Evolutionary conservation across 2,329 filamentous ascomycete species (phyloP), one percentile per base, ranked within the genome.

Genomic region (Venturia asperata): DNA sequence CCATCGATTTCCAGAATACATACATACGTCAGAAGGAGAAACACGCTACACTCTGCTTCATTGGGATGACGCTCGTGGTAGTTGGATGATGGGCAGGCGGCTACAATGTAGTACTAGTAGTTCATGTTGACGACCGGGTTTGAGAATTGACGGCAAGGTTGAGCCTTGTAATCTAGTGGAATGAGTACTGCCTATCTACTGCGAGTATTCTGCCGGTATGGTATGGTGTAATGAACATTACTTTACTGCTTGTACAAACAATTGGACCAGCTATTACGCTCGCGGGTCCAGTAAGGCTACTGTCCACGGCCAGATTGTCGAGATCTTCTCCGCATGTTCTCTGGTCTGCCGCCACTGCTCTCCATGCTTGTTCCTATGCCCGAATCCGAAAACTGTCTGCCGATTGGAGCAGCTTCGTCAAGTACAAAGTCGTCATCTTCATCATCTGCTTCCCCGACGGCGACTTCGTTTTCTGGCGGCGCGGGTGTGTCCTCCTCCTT

Each of bases 351-450:
- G 10, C 47, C 39, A 56, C 72, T 70, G 64, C 77, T 78, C 69
- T 81, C 79, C 70, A 81, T 68, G 66, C 79, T 80, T 7, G 80
- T 82, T 0, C 80, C 80, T 62, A 82, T 72, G 1, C 80, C 80
- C 1, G 78, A 80, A 67, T 82, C 77, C 9, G 70, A 62, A 15
- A 47, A 42, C 52, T 63, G 63, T 71, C 60, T 72, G 70, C 9
- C 63, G 64, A 17, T 37, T 41, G 41, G 58, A 63, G 68, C 62
- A 7, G 72, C 67, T 49, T 72, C 71, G 42, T 77, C 77, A 1
- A 79, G 68, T 49, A 81, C 72, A 58, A 76, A 78, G 65, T 78
- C 77, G 5, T 73, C 76, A 37, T 79, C 75, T 58, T 77, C 77
- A 64, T 80, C 79, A 0, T 69, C 71, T 5, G 74, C 74, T 58